Conservation (phyloP, 345 rosid species). For the Populus ilicifolia region DNA sequence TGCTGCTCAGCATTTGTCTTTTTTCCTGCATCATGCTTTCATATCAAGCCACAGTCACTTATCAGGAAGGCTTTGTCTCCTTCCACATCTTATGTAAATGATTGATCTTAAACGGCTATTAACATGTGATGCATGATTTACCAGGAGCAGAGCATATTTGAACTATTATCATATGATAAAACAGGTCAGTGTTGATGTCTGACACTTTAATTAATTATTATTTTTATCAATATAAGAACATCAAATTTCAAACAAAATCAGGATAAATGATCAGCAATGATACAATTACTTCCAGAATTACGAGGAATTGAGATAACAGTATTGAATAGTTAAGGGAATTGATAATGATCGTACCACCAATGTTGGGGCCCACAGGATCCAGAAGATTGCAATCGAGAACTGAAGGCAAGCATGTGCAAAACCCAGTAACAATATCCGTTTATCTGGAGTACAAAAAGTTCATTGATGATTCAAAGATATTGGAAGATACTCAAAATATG, state of each 20-base stretch:
- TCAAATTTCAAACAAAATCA: not conserved
- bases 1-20: not conserved
- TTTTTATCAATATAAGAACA: not conserved
- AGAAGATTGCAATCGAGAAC: conserved; percentile 69
- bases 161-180: not conserved
- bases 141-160: not conserved
- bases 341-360: conserved; percentile 62
- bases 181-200: too few relatives aligned
- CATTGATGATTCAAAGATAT: not conserved
- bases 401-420: conserved; percentile 80
- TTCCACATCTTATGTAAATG: not conserved
- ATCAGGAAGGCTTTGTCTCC: not conserved
- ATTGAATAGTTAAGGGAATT: conserved; percentile 4
- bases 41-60: not conserved
- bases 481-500: not conserved
- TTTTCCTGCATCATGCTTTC: not conserved
- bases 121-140: not conserved
- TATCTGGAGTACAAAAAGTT: conserved; percentile 47
- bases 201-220: too few relatives aligned
- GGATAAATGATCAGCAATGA: not conserved
- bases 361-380: conserved; percentile 96
- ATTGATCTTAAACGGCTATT: not conserved
- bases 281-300: not conserved
- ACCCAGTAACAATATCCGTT: conserved; percentile 71
- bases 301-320: conserved; percentile 4